Conservation (phyloP, 2,329 filamentous ascomycete species). For the Emergomyces orientalis region DNA sequence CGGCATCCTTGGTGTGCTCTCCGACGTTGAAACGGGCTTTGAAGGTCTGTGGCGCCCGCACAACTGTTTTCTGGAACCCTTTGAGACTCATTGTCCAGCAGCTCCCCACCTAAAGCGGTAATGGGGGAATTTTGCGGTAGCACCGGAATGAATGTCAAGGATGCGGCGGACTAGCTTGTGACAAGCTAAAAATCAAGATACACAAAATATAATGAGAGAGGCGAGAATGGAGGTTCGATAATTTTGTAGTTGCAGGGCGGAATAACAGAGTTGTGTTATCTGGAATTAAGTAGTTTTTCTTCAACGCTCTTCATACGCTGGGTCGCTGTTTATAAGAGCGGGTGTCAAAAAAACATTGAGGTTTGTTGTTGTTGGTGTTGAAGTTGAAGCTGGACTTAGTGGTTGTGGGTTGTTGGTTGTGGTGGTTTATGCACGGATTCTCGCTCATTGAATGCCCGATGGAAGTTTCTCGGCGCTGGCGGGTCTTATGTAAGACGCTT, state of each 20-base stretch:
- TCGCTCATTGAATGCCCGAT: background rate
- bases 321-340: background rate
- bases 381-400: background rate
- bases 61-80: constrained; percentile 83
- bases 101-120: constrained; percentile 1
- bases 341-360: no score
- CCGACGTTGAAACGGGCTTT: constrained; percentile 91
- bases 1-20: constrained; percentile 86
- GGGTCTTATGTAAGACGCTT: background rate
- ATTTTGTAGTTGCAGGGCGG: background rate
- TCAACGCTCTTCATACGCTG: background rate
- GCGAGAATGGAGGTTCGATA: background rate
- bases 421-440: background rate
- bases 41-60: constrained; percentile 83
- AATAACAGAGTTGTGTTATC: background rate
- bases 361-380: background rate
- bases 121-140: background rate
- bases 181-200: background rate
- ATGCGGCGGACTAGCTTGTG: background rate
- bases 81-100: constrained; percentile 74
- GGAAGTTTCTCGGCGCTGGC: constrained; percentile 3
- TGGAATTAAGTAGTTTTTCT: background rate
- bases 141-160: background rate
- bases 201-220: no score
- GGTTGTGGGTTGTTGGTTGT: background rate